A percentile compares a stretch with the other conserved stretches of the same genome.
These are phyloP conservation scores for Aspergillus hiratsukae DNA, from an alignment of 2,329 filamentous ascomycete genomes.

Conservation along the genomic window DNA sequence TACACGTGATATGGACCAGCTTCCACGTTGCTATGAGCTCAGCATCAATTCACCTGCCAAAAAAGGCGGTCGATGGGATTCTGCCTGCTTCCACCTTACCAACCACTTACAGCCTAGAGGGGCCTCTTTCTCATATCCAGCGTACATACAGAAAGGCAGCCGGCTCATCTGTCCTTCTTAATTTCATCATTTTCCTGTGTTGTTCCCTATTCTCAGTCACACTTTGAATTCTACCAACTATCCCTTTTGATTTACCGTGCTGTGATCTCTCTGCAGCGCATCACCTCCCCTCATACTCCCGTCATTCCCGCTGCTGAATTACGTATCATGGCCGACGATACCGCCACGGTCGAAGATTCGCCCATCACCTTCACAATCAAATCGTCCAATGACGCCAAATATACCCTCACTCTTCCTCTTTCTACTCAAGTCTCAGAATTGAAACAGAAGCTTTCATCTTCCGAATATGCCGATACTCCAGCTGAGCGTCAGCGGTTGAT, in stretches of 20 bases:
- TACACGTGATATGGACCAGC: background rate
- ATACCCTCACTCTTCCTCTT: constrained; percentile 73
- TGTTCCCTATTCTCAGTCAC: background rate
- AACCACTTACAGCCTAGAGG: constrained; percentile 3
- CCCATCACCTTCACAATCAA: constrained; percentile 96
- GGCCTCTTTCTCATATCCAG: background rate
- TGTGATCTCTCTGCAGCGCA: background rate
- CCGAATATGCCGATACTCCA: constrained; percentile 81
- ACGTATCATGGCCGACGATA: constrained; percentile 39
- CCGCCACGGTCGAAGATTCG: constrained; percentile 54
- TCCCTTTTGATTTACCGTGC: constrained; percentile 1
- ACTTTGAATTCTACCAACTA: background rate
- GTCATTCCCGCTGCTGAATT: constrained; percentile 2
- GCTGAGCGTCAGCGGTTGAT: constrained; percentile 88
- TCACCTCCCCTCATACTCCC: background rate
- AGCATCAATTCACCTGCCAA: background rate
- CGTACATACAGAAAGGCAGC: constrained; percentile 1
- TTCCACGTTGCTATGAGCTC: constrained; percentile 12
- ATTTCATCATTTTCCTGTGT: background rate
- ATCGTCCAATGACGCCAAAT: constrained; percentile 85
- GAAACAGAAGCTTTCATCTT: constrained; percentile 77
- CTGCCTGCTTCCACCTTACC: constrained; percentile 32
- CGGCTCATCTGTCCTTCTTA: background rate
- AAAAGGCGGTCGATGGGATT: constrained; percentile 29
- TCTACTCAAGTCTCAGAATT: constrained; percentile 76